Conservation (phyloP, 176 grass and related monocot species). For the Guadua angustifolia region DNA sequence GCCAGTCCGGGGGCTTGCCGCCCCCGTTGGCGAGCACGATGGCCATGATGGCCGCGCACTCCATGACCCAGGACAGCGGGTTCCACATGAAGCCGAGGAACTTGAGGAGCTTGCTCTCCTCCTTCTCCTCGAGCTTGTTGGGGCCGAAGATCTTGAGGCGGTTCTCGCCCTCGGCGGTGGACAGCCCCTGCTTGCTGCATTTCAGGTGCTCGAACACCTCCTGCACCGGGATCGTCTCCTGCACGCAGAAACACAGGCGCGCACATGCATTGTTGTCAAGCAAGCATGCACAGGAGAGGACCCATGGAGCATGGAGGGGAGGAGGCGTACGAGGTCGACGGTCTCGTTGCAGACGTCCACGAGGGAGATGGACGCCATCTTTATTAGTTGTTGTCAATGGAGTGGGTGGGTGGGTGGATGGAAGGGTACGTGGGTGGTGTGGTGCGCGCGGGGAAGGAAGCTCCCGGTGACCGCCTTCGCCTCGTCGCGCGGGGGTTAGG, state of each 20-base stretch:
- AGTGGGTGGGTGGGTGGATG: not conserved
- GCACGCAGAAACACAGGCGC: not conserved
- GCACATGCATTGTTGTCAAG: not conserved
- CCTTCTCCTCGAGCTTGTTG: conserved; percentile 99
- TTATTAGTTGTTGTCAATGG: conserved; percentile 1
- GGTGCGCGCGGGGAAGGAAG: conserved; percentile 31
- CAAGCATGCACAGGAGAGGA: not conserved
- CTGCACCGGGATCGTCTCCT: conserved; percentile 83
- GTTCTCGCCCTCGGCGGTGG: conserved; percentile 51
- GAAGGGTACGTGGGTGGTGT: not conserved
- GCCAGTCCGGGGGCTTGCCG: conserved; percentile 86
- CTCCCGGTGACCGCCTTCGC: not conserved
- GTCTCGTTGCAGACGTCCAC: conserved; percentile 83
- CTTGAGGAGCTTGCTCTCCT: conserved; percentile 96
- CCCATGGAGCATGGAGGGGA: too few relatives aligned
- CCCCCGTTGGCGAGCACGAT: conserved; percentile 86
- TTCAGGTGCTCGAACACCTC: conserved; percentile 89
- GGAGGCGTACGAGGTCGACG: conserved; percentile 62
- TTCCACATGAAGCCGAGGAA: conserved; percentile 99
- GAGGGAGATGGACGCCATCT: conserved; percentile 74
- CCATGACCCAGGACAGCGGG: conserved; percentile 96
- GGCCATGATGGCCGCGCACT: conserved; percentile 87
- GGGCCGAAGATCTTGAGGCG: conserved; percentile 92
- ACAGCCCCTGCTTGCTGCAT: conserved; percentile 71
- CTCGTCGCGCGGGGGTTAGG: conserved; percentile 30